Evolutionary conservation across 495 filamentous ascomycete genomes (phyloP).

Genomic region (Endocarpon pusillum): DNA sequence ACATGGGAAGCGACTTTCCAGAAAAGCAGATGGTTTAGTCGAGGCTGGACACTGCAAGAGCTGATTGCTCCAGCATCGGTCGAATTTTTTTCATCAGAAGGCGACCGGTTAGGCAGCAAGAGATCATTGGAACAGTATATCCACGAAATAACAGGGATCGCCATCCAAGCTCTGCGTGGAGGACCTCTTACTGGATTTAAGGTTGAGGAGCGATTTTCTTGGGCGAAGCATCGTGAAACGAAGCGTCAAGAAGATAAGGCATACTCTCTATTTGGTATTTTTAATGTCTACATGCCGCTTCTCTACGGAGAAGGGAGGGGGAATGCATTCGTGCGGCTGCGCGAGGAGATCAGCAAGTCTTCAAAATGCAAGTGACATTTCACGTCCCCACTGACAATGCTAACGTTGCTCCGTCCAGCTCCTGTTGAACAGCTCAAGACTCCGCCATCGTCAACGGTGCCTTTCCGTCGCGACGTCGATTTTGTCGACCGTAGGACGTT

Average conservation of each 20-base stretch:
- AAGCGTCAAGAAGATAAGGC: constrained; percentile 7
- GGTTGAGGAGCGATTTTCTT: constrained; percentile 5
- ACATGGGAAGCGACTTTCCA: too few relatives aligned
- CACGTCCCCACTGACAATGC: too few relatives aligned
- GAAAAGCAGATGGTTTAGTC: constrained; percentile 11
- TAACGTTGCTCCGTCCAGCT: too few relatives aligned
- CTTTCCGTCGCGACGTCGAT: constrained; percentile 17
- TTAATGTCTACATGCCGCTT: constrained; percentile 10
- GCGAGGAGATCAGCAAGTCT: constrained; percentile 8
- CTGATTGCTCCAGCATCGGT: constrained; percentile 8
- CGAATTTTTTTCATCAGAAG: constrained; percentile 10
- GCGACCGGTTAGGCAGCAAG: constrained; percentile 14
- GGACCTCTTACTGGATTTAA: not conserved
- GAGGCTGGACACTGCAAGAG: constrained; percentile 16
- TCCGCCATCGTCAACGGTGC: constrained; percentile 11
- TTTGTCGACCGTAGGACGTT: constrained; percentile 17
- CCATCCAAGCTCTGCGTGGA: constrained; percentile 4
- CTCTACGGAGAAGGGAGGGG: constrained; percentile 7
- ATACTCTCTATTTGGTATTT: constrained; percentile 10
- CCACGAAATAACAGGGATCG: constrained; percentile 15
- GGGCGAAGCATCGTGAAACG: constrained; percentile 5
- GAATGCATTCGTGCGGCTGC: constrained; percentile 5
- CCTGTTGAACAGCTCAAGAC: constrained; percentile 7
- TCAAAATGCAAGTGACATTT: too few relatives aligned
- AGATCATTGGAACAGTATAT: constrained; percentile 10